Evolutionary conservation across 2,329 filamentous ascomycete species (phyloP).

Genomic region (Exophiala viscosa): DNA sequence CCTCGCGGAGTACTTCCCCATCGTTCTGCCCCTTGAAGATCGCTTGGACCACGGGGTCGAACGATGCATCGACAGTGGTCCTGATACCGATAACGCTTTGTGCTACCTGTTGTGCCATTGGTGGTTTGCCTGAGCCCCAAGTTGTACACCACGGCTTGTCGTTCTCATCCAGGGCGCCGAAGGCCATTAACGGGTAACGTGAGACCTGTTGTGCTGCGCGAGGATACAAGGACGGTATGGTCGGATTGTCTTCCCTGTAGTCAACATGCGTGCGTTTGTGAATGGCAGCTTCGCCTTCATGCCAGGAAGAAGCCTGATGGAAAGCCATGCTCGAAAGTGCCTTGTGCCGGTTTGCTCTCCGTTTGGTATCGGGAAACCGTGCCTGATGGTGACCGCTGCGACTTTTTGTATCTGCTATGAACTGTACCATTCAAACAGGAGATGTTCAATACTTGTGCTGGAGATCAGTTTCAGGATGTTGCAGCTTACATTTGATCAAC

Average conservation of each 20-base stretch:
- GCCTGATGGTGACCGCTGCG: too few species aligned
- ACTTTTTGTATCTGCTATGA: too few species aligned
- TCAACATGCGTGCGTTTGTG: constrained; percentile 61
- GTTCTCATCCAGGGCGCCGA: constrained; percentile 60
- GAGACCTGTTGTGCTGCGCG: constrained; percentile 60
- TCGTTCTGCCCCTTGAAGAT: constrained; percentile 52
- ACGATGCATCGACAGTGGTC: constrained; percentile 55
- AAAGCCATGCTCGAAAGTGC: constrained; percentile 7
- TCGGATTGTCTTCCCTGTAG: constrained; percentile 59
- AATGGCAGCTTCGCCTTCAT: constrained; percentile 64
- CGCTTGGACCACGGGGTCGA: constrained; percentile 68
- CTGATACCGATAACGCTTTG: constrained; percentile 60
- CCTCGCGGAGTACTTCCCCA: constrained; percentile 43
- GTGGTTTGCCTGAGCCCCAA: constrained; percentile 65
- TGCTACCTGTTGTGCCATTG: constrained; percentile 63
- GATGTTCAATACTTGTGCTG: too few species aligned
- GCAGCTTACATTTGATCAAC: too few species aligned
- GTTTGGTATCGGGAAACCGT: not conserved
- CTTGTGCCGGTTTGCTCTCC: not conserved
- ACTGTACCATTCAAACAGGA: too few species aligned
- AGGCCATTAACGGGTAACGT: constrained; percentile 63
- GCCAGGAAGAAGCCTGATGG: constrained; percentile 44
- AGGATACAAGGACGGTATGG: constrained; percentile 58
- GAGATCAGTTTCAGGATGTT: too few species aligned
- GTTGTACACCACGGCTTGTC: constrained; percentile 71